These are phyloP conservation scores for Aristolochia californica DNA, from an alignment of 164 flowering plant genomes.

Conservation along the genomic window DNA sequence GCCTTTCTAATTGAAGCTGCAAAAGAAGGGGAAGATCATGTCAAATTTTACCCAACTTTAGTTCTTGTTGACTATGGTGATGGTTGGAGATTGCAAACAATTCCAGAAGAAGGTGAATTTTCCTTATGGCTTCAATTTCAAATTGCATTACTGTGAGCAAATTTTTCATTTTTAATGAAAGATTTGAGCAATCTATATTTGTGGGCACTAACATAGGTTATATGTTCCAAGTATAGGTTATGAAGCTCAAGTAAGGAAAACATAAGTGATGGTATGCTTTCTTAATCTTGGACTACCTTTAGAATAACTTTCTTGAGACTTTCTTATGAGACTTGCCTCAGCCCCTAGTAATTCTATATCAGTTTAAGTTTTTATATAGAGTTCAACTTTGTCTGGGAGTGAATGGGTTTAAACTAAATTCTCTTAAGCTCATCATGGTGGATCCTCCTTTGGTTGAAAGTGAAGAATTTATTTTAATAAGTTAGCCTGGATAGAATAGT, in stretches of 20 bases:
- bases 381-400: too few species aligned
- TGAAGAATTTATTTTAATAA: too few species aligned
- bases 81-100: constrained; percentile 73
- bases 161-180: too few species aligned
- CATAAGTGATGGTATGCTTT: not conserved
- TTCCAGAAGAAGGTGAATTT: constrained; percentile 26
- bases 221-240: not conserved
- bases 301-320: not conserved
- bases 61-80: constrained; percentile 52
- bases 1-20: constrained; percentile 53
- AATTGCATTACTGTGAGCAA: not conserved
- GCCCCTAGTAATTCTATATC: too few species aligned
- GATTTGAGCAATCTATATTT: too few species aligned
- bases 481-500: too few species aligned
- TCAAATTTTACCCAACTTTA: constrained; percentile 60
- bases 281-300: not conserved
- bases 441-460: too few species aligned
- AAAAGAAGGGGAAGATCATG: constrained; percentile 71
- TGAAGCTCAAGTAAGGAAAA: not conserved
- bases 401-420: too few species aligned
- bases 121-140: not conserved
- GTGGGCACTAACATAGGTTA: not conserved
- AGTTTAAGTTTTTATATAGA: too few species aligned
- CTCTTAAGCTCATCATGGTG: too few species aligned
- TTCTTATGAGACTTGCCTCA: too few species aligned